A percentile compares a stretch with the other conserved stretches of the same genome.
phyloP scores from a whole-genome alignment of 345 rosid genomes.

The Nasturtium officinale region DNA sequence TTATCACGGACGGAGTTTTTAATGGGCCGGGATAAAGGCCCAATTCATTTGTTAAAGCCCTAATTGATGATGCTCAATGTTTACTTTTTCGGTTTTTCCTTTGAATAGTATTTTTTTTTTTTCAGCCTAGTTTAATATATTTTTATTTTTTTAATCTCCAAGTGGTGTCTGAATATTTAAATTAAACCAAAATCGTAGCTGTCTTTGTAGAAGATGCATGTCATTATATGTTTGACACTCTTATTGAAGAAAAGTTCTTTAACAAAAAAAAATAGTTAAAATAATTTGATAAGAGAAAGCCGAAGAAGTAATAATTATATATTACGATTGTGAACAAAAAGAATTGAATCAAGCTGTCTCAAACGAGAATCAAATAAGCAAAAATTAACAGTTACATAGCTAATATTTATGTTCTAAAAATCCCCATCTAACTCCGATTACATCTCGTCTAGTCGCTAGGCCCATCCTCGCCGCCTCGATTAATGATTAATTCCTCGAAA shows the following conservation, averaged over 20 bases:
- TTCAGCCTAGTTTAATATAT: background rate
- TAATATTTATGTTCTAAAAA: too few relatives aligned
- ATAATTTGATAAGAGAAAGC: background rate
- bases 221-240: conserved; percentile 39
- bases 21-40: conserved; percentile 17
- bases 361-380: background rate
- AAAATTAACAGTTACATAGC: background rate
- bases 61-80: background rate
- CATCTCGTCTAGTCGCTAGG: too few relatives aligned
- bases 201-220: conserved; percentile 36
- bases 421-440: too few relatives aligned
- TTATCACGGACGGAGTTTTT: conserved; percentile 8
- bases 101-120: background rate
- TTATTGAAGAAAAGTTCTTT: conserved; percentile 21
- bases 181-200: conserved; percentile 20
- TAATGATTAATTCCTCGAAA: too few relatives aligned
- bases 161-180: conserved; percentile 18
- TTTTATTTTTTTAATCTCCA: background rate
- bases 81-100: too few relatives aligned
- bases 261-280: background rate
- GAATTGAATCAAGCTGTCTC: too few relatives aligned
- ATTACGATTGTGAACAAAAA: background rate
- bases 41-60: background rate
- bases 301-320: background rate
- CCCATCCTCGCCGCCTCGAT: too few relatives aligned